These are phyloP conservation scores for Kwoniella mangroviensis DNA, from an alignment of 768 basidiomycete species.

Conservation along the genomic window DNA sequence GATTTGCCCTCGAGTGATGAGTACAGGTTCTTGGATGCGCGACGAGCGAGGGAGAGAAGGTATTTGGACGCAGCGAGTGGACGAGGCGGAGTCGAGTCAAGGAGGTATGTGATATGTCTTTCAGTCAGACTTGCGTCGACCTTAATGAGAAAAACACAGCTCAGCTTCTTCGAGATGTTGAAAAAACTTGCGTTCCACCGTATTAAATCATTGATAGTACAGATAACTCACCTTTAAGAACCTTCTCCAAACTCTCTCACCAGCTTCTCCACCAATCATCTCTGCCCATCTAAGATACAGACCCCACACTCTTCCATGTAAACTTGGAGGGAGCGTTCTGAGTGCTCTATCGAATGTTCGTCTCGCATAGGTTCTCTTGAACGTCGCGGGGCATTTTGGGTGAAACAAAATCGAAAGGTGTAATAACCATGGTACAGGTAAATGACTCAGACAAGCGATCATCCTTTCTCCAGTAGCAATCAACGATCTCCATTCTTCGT, in stretches of 20 bases:
- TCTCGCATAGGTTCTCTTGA: conserved; percentile 88
- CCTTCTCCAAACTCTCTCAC: conserved; percentile 73
- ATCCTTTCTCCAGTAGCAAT: conserved; percentile 89
- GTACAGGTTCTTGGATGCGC: conserved; percentile 81
- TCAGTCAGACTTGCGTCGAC: conserved; percentile 59
- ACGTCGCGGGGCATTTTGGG: conserved; percentile 78
- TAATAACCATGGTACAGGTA: conserved; percentile 92
- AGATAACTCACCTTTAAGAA: conserved; percentile 74
- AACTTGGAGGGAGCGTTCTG: conserved; percentile 87
- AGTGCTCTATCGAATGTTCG: conserved; percentile 92
- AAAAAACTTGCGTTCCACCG: not conserved
- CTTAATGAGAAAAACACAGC: conserved; percentile 23
- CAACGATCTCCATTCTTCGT: conserved; percentile 91
- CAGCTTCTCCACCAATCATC: conserved; percentile 68
- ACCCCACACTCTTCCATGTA: conserved; percentile 90
- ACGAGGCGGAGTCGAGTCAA: conserved; percentile 72
- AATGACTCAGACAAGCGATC: conserved; percentile 91
- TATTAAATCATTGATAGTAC: not conserved
- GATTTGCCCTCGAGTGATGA: conserved; percentile 89
- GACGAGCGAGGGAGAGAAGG: conserved; percentile 78
- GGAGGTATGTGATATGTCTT: conserved; percentile 58
- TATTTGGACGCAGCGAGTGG: conserved; percentile 94
- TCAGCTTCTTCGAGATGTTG: not conserved
- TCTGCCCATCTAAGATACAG: conserved; percentile 93
- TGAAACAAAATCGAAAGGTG: conserved; percentile 90